Conservation (phyloP, 2,329 filamentous ascomycete genomes). For the Emergomyces pasteurianus region DNA sequence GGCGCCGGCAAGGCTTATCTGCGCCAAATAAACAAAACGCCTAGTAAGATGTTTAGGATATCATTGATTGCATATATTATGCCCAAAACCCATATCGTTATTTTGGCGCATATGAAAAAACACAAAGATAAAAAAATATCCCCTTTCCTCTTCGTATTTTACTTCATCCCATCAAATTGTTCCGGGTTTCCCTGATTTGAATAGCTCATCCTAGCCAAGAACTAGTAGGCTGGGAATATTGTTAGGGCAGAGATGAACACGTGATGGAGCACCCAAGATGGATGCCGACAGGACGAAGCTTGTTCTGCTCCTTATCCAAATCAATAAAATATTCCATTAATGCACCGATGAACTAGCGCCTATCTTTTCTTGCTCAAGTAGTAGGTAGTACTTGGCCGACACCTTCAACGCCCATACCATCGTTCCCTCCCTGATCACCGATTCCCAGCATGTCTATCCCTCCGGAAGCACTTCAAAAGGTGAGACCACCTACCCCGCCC, state of each 20-base stretch:
- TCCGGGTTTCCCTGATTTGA: too few species aligned
- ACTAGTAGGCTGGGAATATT: too few species aligned
- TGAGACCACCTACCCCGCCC: conserved; percentile 26
- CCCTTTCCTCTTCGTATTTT: neutral
- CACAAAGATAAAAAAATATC: too few species aligned
- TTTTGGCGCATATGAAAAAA: too few species aligned
- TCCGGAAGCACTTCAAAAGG: conserved; percentile 90
- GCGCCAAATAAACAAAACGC: too few species aligned
- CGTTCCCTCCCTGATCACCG: neutral
- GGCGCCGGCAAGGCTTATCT: neutral
- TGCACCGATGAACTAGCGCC: neutral
- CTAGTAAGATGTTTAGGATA: neutral
- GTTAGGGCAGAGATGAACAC: too few species aligned
- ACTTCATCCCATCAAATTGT: too few species aligned
- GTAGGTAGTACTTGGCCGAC: neutral
- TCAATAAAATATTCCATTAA: neutral
- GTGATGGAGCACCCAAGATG: too few species aligned
- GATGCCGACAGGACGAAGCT: too few species aligned
- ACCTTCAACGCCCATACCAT: neutral
- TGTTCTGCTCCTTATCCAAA: neutral
- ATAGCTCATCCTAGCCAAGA: too few species aligned
- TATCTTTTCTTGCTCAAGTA: neutral
- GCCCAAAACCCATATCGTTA: too few species aligned
- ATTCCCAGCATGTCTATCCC: conserved; percentile 67
- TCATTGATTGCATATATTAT: too few species aligned